Base-by-base conservation (phyloP, 345 rosid genomes). In the Clausena lansium region DNA sequence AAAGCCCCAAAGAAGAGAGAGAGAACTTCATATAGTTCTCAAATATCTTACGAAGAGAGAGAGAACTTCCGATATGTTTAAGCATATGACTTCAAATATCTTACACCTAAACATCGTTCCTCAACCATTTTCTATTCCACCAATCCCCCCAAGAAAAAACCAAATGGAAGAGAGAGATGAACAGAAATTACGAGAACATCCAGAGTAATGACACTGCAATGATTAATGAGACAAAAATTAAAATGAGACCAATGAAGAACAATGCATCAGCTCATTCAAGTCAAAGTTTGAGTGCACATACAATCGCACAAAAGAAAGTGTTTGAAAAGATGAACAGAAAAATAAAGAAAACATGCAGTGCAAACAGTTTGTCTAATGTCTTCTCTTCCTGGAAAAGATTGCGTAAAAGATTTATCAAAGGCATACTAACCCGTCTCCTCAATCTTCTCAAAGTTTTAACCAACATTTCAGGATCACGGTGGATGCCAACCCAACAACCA, bases 401-500 rank as follows among this genome's bases (percentile, higher is more conserved):
- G 63, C 47, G 54, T 3, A 71, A 24, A 4, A 61, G 70, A 32
- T 63, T 35, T 14, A 47, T 47, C 50, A 2, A 65, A 9, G 45
- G 38, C 27, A 71, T 75, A 85, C 93, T 83, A 19, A 94, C 98
- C 86, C 97, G 83, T 89, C 99, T 87, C 80, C 99, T 89, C 86
- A 94, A 80, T 80, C 95, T 85, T 83, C 98, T 89, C 86, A 96
- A 87, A 4, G 99, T 96, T 84, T 85, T 94, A 67, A 94, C 99
- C 89, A 96, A 91, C 99, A 96, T 96, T 84, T 96, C 98, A 79
- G 99, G 99, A 81, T 96, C 91, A 10, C 99, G 97, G 83, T 94
- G 98, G 73, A 96, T 90, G 50, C 99, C 99, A 77, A 96, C 98
- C 99, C 99, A 96, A 80, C 97, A 88, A 83, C 99, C 98, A 81